A percentile compares a stretch with the other conserved stretches of the same genome.
Evolutionary conservation across 495 filamentous ascomycete genomes (phyloP).

Genomic region (Tuber umbilicatum): DNA sequence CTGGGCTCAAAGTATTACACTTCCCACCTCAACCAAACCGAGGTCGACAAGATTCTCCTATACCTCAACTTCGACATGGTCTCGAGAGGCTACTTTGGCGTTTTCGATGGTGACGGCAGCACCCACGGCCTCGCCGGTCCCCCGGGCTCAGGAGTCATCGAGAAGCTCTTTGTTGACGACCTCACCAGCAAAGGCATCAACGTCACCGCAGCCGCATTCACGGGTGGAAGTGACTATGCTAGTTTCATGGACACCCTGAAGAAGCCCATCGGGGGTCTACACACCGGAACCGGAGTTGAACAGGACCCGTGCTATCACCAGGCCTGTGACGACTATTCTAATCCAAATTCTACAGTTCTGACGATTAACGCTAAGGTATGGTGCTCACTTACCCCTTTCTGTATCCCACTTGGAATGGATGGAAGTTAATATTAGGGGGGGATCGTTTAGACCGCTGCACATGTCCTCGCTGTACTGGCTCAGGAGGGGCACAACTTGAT

Average conservation of each 20-base stretch:
- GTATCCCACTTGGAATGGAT: neutral
- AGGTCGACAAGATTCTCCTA: constrained; percentile 43
- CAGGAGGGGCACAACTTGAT: constrained; percentile 44
- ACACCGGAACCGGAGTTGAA: constrained; percentile 45
- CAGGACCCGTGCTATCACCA: constrained; percentile 49
- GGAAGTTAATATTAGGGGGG: neutral
- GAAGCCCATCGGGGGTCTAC: constrained; percentile 45
- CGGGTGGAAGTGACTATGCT: constrained; percentile 47
- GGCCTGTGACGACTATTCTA: constrained; percentile 45
- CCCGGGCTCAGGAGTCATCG: constrained; percentile 41
- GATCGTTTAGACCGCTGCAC: constrained; percentile 43
- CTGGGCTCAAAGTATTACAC: constrained; percentile 46
- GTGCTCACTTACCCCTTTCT: neutral
- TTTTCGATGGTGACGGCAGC: constrained; percentile 45
- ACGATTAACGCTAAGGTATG: constrained; percentile 44
- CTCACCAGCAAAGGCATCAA: constrained; percentile 40
- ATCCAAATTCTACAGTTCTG: constrained; percentile 45
- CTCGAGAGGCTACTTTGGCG: constrained; percentile 44
- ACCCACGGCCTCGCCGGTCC: constrained; percentile 40
- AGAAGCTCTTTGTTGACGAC: constrained; percentile 43
- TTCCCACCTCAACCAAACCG: constrained; percentile 39
- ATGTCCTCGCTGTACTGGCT: constrained; percentile 45
- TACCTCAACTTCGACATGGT: constrained; percentile 52
- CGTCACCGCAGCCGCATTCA: constrained; percentile 43
- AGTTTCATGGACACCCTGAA: constrained; percentile 43